Evolutionary conservation across 164 flowering plant species (phyloP).

Genomic region (Sedum album): DNA sequence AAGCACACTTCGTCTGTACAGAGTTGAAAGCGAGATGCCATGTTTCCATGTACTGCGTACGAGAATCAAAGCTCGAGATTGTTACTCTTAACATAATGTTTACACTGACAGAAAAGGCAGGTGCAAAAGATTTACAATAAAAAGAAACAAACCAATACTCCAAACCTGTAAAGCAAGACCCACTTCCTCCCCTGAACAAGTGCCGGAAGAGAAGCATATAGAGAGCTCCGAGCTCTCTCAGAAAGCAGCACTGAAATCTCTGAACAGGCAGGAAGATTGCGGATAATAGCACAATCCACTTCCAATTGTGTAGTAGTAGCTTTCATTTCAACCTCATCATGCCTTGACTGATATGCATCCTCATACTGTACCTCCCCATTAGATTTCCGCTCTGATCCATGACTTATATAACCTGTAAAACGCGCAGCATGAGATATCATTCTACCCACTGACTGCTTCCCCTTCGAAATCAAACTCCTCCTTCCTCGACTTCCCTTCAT

Average conservation of each 20-base stretch:
- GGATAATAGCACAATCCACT: slow-evolving; percentile 18
- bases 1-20: slow-evolving; percentile 84
- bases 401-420: slow-evolving; percentile 38
- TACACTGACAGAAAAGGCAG: background rate
- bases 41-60: slow-evolving; percentile 90
- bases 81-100: background rate
- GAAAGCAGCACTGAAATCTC: slow-evolving; percentile 83
- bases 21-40: slow-evolving; percentile 88
- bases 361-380: slow-evolving; percentile 26
- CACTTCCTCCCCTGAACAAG: slow-evolving; percentile 76
- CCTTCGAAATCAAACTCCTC: slow-evolving; percentile 59
- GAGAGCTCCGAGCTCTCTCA: slow-evolving; percentile 41
- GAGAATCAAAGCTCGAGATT: background rate
- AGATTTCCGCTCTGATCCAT: slow-evolving; percentile 24
- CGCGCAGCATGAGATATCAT: slow-evolving; percentile 49
- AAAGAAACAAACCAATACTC: background rate
- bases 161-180: slow-evolving; percentile 81
- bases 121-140: background rate
- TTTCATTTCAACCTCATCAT: slow-evolving; percentile 34
- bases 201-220: slow-evolving; percentile 75
- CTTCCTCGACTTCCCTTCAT: slow-evolving; percentile 33
- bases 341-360: slow-evolving; percentile 15
- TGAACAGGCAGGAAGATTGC: slow-evolving; percentile 53
- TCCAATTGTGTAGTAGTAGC: slow-evolving; percentile 17
- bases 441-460: slow-evolving; percentile 56